Evolutionary conservation across 2,329 filamentous ascomycete species (phyloP), one percentile per base, ranked within the genome.

Genomic region (Xylariaceae sp.): DNA sequence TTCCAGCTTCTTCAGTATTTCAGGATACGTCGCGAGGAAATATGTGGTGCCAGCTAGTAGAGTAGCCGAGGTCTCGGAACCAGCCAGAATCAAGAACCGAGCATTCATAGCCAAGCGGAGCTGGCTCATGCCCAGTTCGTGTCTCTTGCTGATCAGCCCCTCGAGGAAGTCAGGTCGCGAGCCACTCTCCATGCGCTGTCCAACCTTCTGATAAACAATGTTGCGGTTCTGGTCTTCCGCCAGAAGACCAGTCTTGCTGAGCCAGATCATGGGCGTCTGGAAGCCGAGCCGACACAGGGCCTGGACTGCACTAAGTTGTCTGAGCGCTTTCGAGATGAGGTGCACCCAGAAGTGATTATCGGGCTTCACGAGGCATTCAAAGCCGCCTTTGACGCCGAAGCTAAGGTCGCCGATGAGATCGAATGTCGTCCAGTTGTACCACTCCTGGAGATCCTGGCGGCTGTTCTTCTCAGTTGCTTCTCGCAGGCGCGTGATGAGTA

Each of bases 11-110:
- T 68, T 47, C 4, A 74, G 61, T 11, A 64, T 65, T 0, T 70
- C 60, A 0, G 72, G 68, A 15, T 70, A 55, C 10, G 53, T 62
- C 18, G 77, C 65, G 0, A 82, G 68, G 0, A 76, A 69, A 55
- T 73, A 80, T 1, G 64, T 7, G 8, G 59, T 45, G 7, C 61
- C 61, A 11, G 37, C 13, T 1, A 61, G 37, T 1, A 60, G 44
- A 1, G 56, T 63, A 4, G 61, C 61, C 0, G 58, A 61, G 3
- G 61, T 63, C 23, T 61, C 58, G 5, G 58, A 61, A 15, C 61
- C 61, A 3, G 61, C 61, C 1, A 58, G 9, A 10, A 55, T 45
- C 23, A 61, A 15, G 8, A 59, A 11, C 4, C 49, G 18, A 1
- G 61, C 52, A 48, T 61, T 63, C 11, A 11, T 58, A 13, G 30